These are phyloP conservation scores for Phytopythium sindhum DNA, from an alignment of 352 stramenopile species.

Conservation along the genomic window DNA sequence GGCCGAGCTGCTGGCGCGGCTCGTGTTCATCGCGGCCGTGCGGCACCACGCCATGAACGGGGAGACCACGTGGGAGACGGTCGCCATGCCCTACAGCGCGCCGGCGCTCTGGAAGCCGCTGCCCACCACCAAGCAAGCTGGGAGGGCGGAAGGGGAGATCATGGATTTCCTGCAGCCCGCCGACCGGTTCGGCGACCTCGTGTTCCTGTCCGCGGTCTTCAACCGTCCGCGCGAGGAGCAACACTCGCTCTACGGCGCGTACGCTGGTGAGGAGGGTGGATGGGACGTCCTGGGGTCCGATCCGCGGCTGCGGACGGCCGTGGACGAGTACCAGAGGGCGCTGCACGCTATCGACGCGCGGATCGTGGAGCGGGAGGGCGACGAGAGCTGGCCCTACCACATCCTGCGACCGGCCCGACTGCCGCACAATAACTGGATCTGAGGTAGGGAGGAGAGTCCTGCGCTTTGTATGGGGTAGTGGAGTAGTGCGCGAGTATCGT, in stretches of 20 bases:
- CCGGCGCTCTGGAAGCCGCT: constrained; percentile 39
- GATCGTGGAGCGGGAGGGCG: constrained; percentile 21
- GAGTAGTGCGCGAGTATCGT: neutral
- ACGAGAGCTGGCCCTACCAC: constrained; percentile 25
- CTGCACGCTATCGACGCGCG: constrained; percentile 25
- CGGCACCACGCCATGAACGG: constrained; percentile 60
- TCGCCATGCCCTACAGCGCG: constrained; percentile 38
- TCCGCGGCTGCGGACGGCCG: constrained; percentile 15
- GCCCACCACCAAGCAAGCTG: constrained; percentile 20
- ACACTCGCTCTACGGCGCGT: constrained; percentile 22
- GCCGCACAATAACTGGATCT: constrained; percentile 37
- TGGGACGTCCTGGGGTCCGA: constrained; percentile 22
- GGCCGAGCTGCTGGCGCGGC: constrained; percentile 21
- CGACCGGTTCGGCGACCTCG: constrained; percentile 19
- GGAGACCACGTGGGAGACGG: constrained; percentile 35
- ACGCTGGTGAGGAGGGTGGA: constrained; percentile 1
- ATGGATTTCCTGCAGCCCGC: constrained; percentile 23
- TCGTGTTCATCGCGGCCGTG: constrained; percentile 40
- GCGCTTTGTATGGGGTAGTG: neutral
- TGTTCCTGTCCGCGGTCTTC: constrained; percentile 31
- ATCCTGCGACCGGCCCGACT: constrained; percentile 27
- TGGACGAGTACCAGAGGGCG: constrained; percentile 18
- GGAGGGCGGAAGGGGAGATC: constrained; percentile 19
- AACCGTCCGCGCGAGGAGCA: constrained; percentile 18
- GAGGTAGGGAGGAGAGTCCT: neutral